phyloP scores from a whole-genome alignment of 139 green algal genomes.

The Gonium pectorale region DNA sequence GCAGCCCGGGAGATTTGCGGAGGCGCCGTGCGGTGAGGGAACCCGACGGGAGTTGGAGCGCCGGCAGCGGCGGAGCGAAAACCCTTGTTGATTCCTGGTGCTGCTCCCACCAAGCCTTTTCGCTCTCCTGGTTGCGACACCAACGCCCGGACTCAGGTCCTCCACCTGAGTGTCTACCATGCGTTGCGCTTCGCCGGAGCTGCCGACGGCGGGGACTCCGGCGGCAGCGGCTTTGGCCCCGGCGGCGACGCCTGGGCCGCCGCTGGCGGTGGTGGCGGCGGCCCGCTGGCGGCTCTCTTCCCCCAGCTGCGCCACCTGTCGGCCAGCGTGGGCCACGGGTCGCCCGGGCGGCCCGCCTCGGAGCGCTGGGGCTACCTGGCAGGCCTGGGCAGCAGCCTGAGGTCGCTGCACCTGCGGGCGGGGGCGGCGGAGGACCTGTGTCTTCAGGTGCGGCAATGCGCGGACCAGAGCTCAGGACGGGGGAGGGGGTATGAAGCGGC shows the following conservation, averaged over 20 bases:
- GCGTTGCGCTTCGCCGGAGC: neutral
- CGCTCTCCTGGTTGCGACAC: too few species aligned
- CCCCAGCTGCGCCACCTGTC: conserved; percentile 19
- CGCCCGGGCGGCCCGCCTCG: neutral
- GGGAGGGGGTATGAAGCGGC: neutral
- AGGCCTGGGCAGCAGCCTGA: conserved; percentile 10
- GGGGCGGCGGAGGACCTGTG: conserved; percentile 27
- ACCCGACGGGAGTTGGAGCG: too few species aligned
- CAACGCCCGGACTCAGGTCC: conserved; percentile 21
- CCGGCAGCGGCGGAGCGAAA: too few species aligned
- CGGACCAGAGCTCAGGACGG: neutral
- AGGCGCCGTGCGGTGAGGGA: too few species aligned
- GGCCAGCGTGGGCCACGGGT: neutral
- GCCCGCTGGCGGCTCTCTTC: conserved; percentile 27
- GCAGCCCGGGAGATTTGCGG: too few species aligned
- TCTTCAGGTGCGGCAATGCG: conserved; percentile 1
- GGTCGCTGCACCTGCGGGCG: conserved; percentile 21
- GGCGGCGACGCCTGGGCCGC: neutral
- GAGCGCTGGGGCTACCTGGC: conserved; percentile 29
- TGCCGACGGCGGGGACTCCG: neutral
- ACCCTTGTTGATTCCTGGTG: too few species aligned
- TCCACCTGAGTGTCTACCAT: conserved; percentile 34
- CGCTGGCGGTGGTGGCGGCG: neutral
- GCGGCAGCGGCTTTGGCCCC: neutral
- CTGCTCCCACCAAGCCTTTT: too few species aligned